phyloP scores from a whole-genome alignment of 192 early-diverging fungal genomes.

The Kappamyces sp. region DNA sequence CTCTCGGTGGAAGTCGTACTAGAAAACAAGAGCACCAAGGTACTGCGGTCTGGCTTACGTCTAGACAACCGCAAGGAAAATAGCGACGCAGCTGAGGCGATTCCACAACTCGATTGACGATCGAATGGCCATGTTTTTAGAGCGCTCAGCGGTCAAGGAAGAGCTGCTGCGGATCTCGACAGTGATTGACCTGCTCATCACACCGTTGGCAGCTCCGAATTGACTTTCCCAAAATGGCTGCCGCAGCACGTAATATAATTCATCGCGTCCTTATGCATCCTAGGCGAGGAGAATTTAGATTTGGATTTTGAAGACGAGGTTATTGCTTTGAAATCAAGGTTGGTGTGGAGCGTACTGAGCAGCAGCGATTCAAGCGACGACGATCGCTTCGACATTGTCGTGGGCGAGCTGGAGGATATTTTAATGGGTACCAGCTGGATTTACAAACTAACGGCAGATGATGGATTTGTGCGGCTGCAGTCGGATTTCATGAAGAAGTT shows the following conservation, averaged over 20 bases:
- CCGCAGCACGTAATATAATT: conserved; percentile 8
- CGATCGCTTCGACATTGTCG: conserved; percentile 39
- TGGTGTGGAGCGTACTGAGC: conserved; percentile 2
- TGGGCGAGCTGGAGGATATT: conserved; percentile 46
- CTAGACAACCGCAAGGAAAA: too few relatives aligned
- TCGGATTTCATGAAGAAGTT: conserved; percentile 34
- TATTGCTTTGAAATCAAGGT: too few relatives aligned
- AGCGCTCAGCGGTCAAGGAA: too few relatives aligned
- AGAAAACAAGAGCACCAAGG: too few relatives aligned
- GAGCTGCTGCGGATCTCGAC: too few relatives aligned
- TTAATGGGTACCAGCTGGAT: conserved; percentile 33
- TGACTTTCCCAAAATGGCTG: conserved; percentile 14
- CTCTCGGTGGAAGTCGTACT: too few relatives aligned
- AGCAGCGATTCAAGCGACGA: conserved; percentile 21
- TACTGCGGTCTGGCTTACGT: too few relatives aligned
- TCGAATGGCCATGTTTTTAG: too few relatives aligned
- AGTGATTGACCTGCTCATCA: too few relatives aligned
- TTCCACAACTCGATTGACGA: too few relatives aligned
- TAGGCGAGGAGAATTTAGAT: conserved; percentile 7
- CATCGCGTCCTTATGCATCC: not conserved
- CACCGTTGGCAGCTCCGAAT: too few relatives aligned
- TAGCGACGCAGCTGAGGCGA: too few relatives aligned
- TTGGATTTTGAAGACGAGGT: conserved; percentile 9
- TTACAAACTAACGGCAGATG: conserved; percentile 16
- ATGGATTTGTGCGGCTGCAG: conserved; percentile 35